These are phyloP conservation scores for Suillus weaverae DNA, from an alignment of 768 basidiomycete species.

Conservation along the genomic window DNA sequence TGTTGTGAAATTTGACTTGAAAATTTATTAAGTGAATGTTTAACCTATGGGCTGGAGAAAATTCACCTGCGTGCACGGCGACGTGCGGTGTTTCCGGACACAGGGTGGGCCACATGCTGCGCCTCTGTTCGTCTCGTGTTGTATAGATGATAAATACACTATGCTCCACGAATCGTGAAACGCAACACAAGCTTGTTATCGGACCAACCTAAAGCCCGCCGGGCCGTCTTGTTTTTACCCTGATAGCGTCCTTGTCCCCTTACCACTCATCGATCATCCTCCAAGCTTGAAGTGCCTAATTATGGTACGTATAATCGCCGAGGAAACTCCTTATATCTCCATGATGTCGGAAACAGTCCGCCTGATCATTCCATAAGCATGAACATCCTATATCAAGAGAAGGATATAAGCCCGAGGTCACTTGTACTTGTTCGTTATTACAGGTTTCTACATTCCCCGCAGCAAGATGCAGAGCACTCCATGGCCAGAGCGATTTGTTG, in stretches of 20 bases:
- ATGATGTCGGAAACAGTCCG: constrained; percentile 8
- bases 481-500: constrained; percentile 46
- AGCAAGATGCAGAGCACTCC: constrained; percentile 7
- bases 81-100: background rate
- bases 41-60: background rate
- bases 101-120: background rate
- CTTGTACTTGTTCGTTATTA: background rate
- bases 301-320: background rate
- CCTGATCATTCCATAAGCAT: background rate
- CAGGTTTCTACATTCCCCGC: background rate
- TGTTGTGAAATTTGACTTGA: background rate
- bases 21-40: background rate
- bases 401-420: background rate
- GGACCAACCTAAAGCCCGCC: background rate
- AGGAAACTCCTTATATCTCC: background rate
- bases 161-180: background rate
- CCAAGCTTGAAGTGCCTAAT: background rate
- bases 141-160: background rate
- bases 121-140: background rate
- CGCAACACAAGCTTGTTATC: background rate
- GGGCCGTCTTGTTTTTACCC: background rate
- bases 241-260: background rate
- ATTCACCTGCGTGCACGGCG: too few species aligned
- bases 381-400: constrained; percentile 11
- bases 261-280: background rate